A percentile compares a stretch with the other conserved stretches of the same genome.
Conservation (phyloP, 1,284 basidiomycete species). For the Rhodotorula glutinis region DNA sequence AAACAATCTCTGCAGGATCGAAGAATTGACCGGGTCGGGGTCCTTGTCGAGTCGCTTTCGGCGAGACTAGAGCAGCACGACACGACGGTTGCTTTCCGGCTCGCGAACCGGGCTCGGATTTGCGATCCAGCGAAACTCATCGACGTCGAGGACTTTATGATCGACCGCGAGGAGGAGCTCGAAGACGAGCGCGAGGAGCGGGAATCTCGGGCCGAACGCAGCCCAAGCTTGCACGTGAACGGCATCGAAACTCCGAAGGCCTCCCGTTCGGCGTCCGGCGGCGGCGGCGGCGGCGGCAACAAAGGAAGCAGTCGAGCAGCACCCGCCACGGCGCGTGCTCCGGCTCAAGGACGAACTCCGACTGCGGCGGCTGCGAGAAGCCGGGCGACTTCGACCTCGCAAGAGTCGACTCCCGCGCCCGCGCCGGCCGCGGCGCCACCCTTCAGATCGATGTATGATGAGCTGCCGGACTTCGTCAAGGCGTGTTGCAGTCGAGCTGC, state of each 20-base stretch:
- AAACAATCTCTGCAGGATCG: constrained; percentile 4
- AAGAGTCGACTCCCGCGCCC: not conserved
- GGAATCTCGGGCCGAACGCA: not conserved
- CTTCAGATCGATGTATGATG: not conserved
- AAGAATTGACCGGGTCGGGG: constrained; percentile 20
- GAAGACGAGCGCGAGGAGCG: not conserved
- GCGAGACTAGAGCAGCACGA: constrained; percentile 23
- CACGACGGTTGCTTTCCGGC: constrained; percentile 20
- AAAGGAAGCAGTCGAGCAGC: not conserved
- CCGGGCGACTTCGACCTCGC: not conserved
- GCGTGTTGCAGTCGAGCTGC: too few relatives aligned
- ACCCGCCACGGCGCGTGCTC: not conserved
- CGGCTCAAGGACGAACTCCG: not conserved
- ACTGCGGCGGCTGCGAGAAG: not conserved
- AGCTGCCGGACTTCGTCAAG: not conserved
- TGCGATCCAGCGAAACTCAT: constrained; percentile 7
- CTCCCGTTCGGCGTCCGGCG: too few relatives aligned
- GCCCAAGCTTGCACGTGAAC: not conserved
- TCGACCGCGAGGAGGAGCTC: constrained; percentile 8
- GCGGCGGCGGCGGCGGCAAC: not conserved
- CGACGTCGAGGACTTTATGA: constrained; percentile 22
- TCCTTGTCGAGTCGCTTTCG: constrained; percentile 2
- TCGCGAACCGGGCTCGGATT: constrained; percentile 11
- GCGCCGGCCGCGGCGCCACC: not conserved
- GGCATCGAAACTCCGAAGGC: too few relatives aligned